These are phyloP conservation scores for Daedaleopsis sinensis DNA, from an alignment of 768 basidiomycete species.

Conservation along the genomic window DNA sequence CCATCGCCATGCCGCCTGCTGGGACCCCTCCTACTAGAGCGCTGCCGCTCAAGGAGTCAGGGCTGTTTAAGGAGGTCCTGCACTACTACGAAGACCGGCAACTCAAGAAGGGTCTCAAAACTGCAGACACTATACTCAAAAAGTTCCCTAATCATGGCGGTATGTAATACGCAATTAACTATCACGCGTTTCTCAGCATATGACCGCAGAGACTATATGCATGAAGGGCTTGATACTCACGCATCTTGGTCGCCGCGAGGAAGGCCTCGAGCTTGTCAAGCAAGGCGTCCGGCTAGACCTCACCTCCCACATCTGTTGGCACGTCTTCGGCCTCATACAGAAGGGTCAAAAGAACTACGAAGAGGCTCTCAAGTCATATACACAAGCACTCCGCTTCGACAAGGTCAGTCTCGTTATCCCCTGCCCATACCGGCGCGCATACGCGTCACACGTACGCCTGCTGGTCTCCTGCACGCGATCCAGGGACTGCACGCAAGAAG, in stretches of 20 bases:
- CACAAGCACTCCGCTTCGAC: conserved; percentile 86
- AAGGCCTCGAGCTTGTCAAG: conserved; percentile 83
- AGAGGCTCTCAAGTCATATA: conserved; percentile 91
- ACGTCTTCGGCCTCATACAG: conserved; percentile 94
- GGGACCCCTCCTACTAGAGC: conserved; percentile 46
- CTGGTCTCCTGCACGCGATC: background rate
- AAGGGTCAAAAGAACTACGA: conserved; percentile 95
- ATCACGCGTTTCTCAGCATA: background rate
- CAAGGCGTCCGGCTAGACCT: conserved; percentile 82
- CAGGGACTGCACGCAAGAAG: background rate
- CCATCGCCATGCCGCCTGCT: conserved; percentile 28
- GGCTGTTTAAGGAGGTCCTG: conserved; percentile 85
- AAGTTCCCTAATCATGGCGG: conserved; percentile 97
- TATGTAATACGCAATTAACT: conserved; percentile 36
- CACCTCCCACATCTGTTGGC: conserved; percentile 95
- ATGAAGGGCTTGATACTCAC: conserved; percentile 93
- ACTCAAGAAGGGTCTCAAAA: conserved; percentile 87
- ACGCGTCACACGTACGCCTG: background rate
- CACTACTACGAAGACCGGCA: conserved; percentile 88
- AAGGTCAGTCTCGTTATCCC: conserved; percentile 51
- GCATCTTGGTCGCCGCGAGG: conserved; percentile 77
- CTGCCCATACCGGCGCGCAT: background rate
- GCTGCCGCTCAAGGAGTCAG: conserved; percentile 81
- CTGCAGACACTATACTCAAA: conserved; percentile 92
- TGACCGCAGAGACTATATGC: conserved; percentile 79